Evolutionary conservation across 192 early-diverging fungal species (phyloP), one percentile per base, ranked within the genome.

Genomic region (Gamsiella multidivaricata): DNA sequence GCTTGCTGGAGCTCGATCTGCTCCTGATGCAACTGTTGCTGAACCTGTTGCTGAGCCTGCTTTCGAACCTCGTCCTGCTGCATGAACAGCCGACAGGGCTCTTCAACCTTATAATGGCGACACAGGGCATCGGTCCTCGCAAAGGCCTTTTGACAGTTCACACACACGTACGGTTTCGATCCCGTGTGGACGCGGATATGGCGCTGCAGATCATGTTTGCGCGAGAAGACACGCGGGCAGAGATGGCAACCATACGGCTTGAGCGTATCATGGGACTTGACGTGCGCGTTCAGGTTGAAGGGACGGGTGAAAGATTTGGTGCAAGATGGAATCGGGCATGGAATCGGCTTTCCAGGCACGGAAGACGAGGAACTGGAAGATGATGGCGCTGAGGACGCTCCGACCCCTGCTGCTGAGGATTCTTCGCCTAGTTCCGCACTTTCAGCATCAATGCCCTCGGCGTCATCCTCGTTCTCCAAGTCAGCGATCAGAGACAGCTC

Each of bases 191-290:
- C 84, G 34, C 89, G 81, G 32, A 83, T 85, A 53, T 94, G 93
- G 22, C 93, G 80, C 56, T 91, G 86, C 28, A 92, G 80, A 84
- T 94, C 93, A 67, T 94, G 93, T 63, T 92, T 92, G 11, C 93
- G 86, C 9, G 88, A 83, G 79, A 94, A 95, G 6, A 91, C 87
- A 20, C 86, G 52, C 1, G 83, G 45, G 70, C 94, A 95, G 14
- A 81, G 34, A 25, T 75, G 54, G 54, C 94, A 94, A 31, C 68
- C 67, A 73, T 88, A 90, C 5, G 93, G 90, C 45, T 86, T 79
- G 43, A 80, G 61, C 32, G 70, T 74, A 5, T 88, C 81, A 70
- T 91, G 90, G 26, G 86, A 83, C 50, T 82, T 67, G 57, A 88
- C 68, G 70, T 94, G 92, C 0, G 87, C 84, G 31, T 89, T 89